Percentiles rank a stretch among this genome's conserved stretches.
phyloP scores from a whole-genome alignment of 805 yeast species.

The Zygosaccharomyces kombuchaensis region DNA sequence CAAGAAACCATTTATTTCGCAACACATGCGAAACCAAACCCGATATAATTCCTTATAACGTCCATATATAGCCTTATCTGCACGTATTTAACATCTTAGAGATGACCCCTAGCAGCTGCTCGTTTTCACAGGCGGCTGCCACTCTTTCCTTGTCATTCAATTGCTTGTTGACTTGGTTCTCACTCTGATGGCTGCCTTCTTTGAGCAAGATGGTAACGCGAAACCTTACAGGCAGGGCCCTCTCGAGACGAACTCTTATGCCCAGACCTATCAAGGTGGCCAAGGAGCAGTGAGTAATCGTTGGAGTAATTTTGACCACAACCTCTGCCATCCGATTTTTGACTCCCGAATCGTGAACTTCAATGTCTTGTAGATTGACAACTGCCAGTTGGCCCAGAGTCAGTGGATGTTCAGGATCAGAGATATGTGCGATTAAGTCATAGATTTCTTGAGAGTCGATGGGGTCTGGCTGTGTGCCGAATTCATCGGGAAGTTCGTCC shows the following conservation, averaged over 20 bases:
- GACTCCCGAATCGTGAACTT: conserved; percentile 56
- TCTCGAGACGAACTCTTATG: conserved; percentile 81
- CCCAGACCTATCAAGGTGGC: conserved; percentile 96
- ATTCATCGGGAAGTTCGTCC: conserved; percentile 27
- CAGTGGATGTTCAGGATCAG: conserved; percentile 97
- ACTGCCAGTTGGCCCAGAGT: conserved; percentile 93
- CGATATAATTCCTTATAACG: not conserved
- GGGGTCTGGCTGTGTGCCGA: conserved; percentile 44
- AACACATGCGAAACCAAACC: not conserved
- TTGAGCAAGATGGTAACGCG: conserved; percentile 75
- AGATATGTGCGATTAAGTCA: conserved; percentile 77
- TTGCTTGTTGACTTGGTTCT: conserved; percentile 92
- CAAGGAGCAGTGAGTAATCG: conserved; percentile 94
- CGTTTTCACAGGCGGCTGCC: conserved; percentile 98
- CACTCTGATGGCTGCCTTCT: conserved; percentile 94
- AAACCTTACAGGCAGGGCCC: conserved; percentile 82
- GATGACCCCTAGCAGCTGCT: conserved; percentile 83
- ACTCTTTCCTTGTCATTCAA: conserved; percentile 96
- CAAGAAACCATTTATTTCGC: not conserved
- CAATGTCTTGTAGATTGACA: conserved; percentile 78
- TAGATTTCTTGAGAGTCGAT: conserved; percentile 88
- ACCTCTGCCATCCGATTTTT: conserved; percentile 63
- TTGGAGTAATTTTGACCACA: conserved; percentile 83
- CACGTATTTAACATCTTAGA: conserved; percentile 90
- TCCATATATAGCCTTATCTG: conserved; percentile 25